Evolutionary conservation across 805 yeast genomes (phyloP), one percentile per base, ranked within the genome.

Genomic region (Candida dendrica): DNA sequence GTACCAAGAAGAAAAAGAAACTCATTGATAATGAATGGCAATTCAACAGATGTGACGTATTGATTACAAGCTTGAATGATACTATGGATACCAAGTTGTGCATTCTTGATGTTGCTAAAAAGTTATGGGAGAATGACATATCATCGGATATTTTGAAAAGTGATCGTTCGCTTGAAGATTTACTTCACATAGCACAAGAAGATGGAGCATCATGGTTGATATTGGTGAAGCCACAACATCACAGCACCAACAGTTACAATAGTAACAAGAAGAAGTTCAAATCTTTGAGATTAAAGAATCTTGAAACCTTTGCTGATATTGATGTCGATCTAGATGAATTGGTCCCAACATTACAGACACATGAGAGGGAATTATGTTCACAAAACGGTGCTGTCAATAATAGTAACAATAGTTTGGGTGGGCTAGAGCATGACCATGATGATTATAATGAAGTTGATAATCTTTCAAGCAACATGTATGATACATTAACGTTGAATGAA

Each of bases 171-270:
- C 60, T 78, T 18, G 96, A 91, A 48, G 95, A 84, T 42, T 71
- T 81, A 31, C 54, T 76, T 8, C 70, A 74, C 15, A 70, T 73
- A 30, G 95, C 95, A 0, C 72, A 72, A 35, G 60, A 62, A 7
- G 88, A 83, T 46, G 88, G 90, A 17, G 83, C 81, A 14, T 81
- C 77, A 38, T 81, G 93, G 84, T 66, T 90, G 1, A 74, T 93
- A 6, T 65, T 84, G 30, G 79, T 91, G 40, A 86, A 86, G 55
- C 95, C 86, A 46, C 80, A 81, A 37, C 64, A 51, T 16, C 42
- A 53, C n/a, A 55, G 57, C 42, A 36, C 52, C 6, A 19, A 49
- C 20, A 6, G 37, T 16, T 50, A 47, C 14, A 48, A 32, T 14
- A 40, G 42, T 34, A 55, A 60, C 17, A 71, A 73, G 43, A 70